phyloP scores from a whole-genome alignment of 495 filamentous ascomycete species.

The Neurospora cerealis region DNA sequence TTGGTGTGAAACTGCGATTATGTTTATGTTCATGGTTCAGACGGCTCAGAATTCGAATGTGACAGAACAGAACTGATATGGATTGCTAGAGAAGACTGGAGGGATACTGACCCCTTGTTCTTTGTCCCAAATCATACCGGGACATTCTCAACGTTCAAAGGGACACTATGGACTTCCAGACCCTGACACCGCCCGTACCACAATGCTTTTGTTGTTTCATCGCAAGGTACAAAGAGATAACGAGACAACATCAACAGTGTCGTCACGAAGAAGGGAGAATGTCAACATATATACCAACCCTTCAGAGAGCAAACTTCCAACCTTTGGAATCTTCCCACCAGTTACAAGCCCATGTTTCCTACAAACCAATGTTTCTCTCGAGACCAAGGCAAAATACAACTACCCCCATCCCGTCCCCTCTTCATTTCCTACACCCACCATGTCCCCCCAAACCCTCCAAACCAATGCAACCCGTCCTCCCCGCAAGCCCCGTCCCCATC shows the following conservation, averaged over 20 bases:
- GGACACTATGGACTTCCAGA: neutral
- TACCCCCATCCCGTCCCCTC: neutral
- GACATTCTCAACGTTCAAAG: neutral
- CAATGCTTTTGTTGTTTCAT: neutral
- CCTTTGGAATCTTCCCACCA: neutral
- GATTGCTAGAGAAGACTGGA: neutral
- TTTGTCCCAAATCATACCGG: neutral
- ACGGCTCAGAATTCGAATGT: neutral
- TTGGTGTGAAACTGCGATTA: neutral
- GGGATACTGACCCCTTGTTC: neutral
- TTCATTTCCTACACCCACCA: too few relatives aligned
- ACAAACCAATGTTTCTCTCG: neutral
- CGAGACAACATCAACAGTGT: neutral
- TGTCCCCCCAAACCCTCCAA: too few relatives aligned
- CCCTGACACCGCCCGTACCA: neutral
- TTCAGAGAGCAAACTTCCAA: neutral
- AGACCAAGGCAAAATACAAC: neutral
- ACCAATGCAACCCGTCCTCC: too few relatives aligned
- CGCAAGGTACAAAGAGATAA: neutral
- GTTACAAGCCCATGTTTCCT: neutral
- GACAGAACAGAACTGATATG: neutral
- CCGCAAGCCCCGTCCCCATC: too few relatives aligned
- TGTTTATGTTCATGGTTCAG: neutral
- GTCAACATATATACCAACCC: neutral
- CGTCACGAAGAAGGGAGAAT: neutral